phyloP scores from a whole-genome alignment of 2,329 filamentous ascomycete species.

The Pezicula rhizophila region DNA sequence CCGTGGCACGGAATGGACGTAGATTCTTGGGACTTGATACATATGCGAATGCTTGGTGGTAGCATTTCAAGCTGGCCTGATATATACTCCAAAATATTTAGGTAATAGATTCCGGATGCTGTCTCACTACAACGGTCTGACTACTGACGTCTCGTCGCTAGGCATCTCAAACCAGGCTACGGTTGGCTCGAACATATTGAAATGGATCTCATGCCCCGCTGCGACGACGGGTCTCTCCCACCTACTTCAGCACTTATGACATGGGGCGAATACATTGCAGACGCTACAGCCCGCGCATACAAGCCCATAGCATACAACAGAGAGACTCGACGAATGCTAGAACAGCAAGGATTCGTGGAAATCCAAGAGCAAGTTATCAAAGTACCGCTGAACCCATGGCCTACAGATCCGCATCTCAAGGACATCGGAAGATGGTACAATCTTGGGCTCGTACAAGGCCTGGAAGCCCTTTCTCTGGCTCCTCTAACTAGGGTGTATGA shows the following conservation, averaged over 20 bases:
- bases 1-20: constrained; percentile 52
- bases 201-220: constrained; percentile 73
- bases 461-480: constrained; percentile 67
- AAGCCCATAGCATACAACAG: constrained; percentile 62
- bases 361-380: constrained; percentile 64
- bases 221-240: constrained; percentile 59
- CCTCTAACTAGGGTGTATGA: constrained; percentile 62
- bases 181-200: constrained; percentile 85
- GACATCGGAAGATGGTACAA: constrained; percentile 80
- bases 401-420: constrained; percentile 54
- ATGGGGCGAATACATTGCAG: constrained; percentile 66
- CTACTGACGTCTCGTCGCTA: constrained; percentile 30
- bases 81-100: constrained; percentile 65
- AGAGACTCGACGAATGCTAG: constrained; percentile 53
- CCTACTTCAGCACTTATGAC: constrained; percentile 50
- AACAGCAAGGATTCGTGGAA: constrained; percentile 71
- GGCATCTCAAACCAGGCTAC: constrained; percentile 68
- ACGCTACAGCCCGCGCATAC: constrained; percentile 59
- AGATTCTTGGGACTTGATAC: constrained; percentile 61
- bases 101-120: constrained; percentile 39
- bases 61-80: constrained; percentile 70
- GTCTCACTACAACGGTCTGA: not conserved
- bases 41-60: constrained; percentile 73
- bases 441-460: constrained; percentile 64
- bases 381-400: constrained; percentile 72